Conservation (phyloP, 345 rosid species). For the Populus nigra region DNA sequence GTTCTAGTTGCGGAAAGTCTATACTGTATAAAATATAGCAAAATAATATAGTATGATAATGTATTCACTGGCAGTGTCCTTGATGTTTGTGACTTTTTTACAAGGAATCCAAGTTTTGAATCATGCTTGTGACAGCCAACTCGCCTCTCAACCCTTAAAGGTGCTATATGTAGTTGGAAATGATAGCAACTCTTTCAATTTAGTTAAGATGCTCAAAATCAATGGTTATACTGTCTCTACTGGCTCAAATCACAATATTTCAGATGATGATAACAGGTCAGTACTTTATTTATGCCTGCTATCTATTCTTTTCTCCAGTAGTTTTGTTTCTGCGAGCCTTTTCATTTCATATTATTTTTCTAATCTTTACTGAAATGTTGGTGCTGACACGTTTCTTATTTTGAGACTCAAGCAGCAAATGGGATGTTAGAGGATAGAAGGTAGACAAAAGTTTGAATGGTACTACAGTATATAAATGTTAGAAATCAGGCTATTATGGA, state of each 20-base stretch:
- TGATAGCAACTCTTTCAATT: slow-evolving; percentile 30
- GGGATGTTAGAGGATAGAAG: not conserved
- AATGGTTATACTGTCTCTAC: slow-evolving; percentile 37
- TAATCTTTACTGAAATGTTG: not conserved
- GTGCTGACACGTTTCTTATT: not conserved
- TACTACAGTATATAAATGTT: not conserved
- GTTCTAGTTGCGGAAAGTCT: not conserved
- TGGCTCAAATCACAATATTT: slow-evolving; percentile 15
- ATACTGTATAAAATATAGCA: not conserved
- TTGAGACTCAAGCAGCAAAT: not conserved
- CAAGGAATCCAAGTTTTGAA: slow-evolving; percentile 38
- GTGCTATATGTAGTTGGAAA: slow-evolving; percentile 37
- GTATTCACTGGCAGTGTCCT: slow-evolving; percentile 4
- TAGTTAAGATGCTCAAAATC: slow-evolving; percentile 38
- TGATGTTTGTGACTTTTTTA: not conserved
- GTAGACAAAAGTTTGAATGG: not conserved
- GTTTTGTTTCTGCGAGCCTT: not conserved
- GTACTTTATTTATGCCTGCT: not conserved
- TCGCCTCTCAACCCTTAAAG: slow-evolving; percentile 25
- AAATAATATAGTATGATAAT: not conserved
- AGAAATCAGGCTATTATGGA: not conserved
- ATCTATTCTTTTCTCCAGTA: not conserved
- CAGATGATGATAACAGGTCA: slow-evolving; percentile 39
- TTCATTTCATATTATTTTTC: not conserved
- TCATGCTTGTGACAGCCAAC: slow-evolving; percentile 1